phyloP scores from a whole-genome alignment of 192 early-diverging fungal genomes.

The Lobosporangium transversale region DNA sequence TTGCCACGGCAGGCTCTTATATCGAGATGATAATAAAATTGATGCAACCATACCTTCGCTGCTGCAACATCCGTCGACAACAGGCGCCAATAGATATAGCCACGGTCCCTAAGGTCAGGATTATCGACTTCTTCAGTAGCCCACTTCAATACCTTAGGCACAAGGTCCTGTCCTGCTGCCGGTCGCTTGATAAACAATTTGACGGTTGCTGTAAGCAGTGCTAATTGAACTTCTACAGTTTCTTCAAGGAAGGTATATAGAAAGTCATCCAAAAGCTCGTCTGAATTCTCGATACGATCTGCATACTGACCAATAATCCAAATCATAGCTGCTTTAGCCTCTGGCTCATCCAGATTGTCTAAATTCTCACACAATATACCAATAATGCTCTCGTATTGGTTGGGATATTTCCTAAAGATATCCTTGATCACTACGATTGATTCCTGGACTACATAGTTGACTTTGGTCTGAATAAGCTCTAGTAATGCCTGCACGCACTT shows the following conservation, averaged over 20 bases:
- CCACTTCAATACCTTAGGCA: slow-evolving; percentile 93
- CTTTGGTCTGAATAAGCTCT: slow-evolving; percentile 95
- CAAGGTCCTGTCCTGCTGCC: slow-evolving; percentile 88
- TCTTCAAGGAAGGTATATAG: slow-evolving; percentile 93
- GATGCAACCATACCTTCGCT: slow-evolving; percentile 68
- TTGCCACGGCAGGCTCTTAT: too few species aligned
- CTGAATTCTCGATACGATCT: slow-evolving; percentile 96
- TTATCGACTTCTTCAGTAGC: slow-evolving; percentile 96
- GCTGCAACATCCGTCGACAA: slow-evolving; percentile 93
- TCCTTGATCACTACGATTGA: slow-evolving; percentile 98
- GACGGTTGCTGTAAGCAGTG: slow-evolving; percentile 93
- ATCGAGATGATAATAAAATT: too few species aligned
- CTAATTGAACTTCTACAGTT: slow-evolving; percentile 88
- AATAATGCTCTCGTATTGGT: slow-evolving; percentile 95
- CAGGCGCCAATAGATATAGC: slow-evolving; percentile 98
- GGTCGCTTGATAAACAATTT: slow-evolving; percentile 97
- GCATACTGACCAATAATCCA: slow-evolving; percentile 99
- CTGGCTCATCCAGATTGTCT: slow-evolving; percentile 95
- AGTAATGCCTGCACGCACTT: slow-evolving; percentile 87
- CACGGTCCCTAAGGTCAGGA: slow-evolving; percentile 97
- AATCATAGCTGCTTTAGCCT: slow-evolving; percentile 98
- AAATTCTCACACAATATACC: slow-evolving; percentile 93
- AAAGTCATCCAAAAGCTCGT: slow-evolving; percentile 88
- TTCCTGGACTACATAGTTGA: slow-evolving; percentile 98
- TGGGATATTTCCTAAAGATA: slow-evolving; percentile 98